phyloP scores from a whole-genome alignment of 2,329 filamentous ascomycete species.

The Epichloe coenophiala region DNA sequence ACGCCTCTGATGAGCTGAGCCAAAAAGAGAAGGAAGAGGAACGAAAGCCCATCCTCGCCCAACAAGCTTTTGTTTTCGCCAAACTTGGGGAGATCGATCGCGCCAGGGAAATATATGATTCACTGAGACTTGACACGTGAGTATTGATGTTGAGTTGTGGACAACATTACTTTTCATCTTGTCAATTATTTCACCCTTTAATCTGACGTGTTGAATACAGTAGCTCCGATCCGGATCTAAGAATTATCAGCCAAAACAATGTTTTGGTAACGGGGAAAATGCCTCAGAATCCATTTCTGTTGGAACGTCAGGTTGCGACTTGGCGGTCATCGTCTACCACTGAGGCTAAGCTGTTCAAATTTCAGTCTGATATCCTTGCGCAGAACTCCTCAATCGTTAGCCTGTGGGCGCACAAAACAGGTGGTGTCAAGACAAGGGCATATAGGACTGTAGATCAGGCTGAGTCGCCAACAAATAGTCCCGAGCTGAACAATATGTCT shows the following conservation, averaged over 20 bases:
- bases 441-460: slow-evolving; percentile 22
- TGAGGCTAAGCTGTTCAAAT: slow-evolving; percentile 56
- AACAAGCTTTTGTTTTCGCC: slow-evolving; percentile 60
- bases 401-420: slow-evolving; percentile 53
- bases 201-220: slow-evolving; percentile 23
- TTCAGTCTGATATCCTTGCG: slow-evolving; percentile 43
- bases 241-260: slow-evolving; percentile 56
- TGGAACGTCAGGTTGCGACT: slow-evolving; percentile 46
- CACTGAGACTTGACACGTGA: slow-evolving; percentile 49
- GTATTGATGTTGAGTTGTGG: slow-evolving; percentile 14
- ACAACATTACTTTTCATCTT: neutral
- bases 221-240: slow-evolving; percentile 53
- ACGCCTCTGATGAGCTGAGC: slow-evolving; percentile 56
- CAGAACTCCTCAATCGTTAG: slow-evolving; percentile 53
- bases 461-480: slow-evolving; percentile 15
- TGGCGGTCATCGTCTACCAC: slow-evolving; percentile 33
- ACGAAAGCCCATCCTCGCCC: slow-evolving; percentile 60
- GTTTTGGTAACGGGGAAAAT: slow-evolving; percentile 26
- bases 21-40: slow-evolving; percentile 65
- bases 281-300: slow-evolving; percentile 50
- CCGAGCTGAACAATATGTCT: slow-evolving; percentile 28
- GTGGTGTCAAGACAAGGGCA: slow-evolving; percentile 42
- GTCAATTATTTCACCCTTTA: slow-evolving; percentile 10
- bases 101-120: slow-evolving; percentile 47
- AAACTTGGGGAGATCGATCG: slow-evolving; percentile 53